Evolutionary conservation across 352 stramenopile genomes (phyloP), one percentile per base, ranked within the genome.

Genomic region (Globisporangium canariense): DNA sequence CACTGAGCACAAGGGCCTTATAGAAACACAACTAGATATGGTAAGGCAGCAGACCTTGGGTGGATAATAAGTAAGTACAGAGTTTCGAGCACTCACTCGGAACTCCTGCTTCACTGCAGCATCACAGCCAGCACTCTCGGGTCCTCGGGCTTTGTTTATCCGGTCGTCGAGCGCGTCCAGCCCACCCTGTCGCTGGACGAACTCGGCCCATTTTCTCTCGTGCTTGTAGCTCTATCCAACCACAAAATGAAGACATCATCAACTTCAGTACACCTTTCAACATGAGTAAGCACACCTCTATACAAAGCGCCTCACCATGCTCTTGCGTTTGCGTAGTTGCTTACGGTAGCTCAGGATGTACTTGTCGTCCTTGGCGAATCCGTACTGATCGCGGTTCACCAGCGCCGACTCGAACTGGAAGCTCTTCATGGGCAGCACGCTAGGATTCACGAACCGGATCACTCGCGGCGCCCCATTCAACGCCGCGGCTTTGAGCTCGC

Each of bases 341-440:
- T 65, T 71, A 3, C 78, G 71, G 49, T 82, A 77, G 47, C 71
- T 68, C n/a, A 85, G 46, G 22, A 86, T 86, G 67, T 88, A 81
- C 28, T 65, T 58, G 58, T 88, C 78, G 46, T 84, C 75, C 61
- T 88, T 88, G 50, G 77, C 78, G 45, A 88, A 88, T 6, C 78
- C 78, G 55, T 82, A 88, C 46, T 83, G 68, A 52, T 88, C 78
- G 16, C 76, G 73, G 52, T 88, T 88, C 51, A 81, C 65, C 7
- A 88, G 68, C 46, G 60, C 54, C 0, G 40, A 40, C 18, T 78
- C 70, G 22, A 81, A 66, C n/a, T 64, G 64, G 51, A 75, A 65
- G 10, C 70, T 58, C 3, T 66, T 50, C 9, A 88, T 52, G 8
- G 74, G 57, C 13, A 86, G 53, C 36, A 88, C 69, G 1, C 56